These are phyloP conservation scores for Coccomyxa sp. DNA, from an alignment of 139 green algal species.

Conservation along the genomic window DNA sequence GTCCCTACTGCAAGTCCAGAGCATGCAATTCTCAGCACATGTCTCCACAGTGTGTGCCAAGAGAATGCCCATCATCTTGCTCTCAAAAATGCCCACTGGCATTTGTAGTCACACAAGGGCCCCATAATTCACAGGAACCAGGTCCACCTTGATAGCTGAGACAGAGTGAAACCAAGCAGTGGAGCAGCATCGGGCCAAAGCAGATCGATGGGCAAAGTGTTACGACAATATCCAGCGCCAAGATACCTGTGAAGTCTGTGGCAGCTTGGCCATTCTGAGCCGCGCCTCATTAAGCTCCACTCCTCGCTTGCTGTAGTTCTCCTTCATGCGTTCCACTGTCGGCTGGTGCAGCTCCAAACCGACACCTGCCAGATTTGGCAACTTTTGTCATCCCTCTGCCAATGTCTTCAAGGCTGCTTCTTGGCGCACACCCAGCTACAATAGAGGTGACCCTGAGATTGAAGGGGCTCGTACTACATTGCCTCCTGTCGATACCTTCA, in stretches of 20 bases:
- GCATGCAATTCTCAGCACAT: not conserved
- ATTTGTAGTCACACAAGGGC: no score
- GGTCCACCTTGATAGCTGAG: no score
- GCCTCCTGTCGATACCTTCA: not conserved
- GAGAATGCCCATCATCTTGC: not conserved
- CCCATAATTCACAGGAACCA: no score
- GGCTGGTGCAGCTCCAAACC: slow-evolving; percentile 46
- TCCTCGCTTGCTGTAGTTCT: slow-evolving; percentile 50
- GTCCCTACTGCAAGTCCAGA: not conserved
- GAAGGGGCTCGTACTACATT: not conserved
- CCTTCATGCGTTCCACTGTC: slow-evolving; percentile 60
- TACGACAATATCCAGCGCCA: not conserved
- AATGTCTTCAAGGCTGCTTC: not conserved
- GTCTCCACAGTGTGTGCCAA: not conserved
- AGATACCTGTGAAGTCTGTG: slow-evolving; percentile 27
- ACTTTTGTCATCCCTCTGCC: no score
- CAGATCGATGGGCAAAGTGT: not conserved
- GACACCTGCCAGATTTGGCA: slow-evolving; percentile 22
- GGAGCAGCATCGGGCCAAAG: no score
- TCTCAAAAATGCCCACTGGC: no score
- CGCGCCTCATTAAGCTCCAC: slow-evolving; percentile 75
- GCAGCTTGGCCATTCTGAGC: slow-evolving; percentile 68
- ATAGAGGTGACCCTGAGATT: not conserved
- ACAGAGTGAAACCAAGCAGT: no score
- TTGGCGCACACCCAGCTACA: not conserved